Conservation (phyloP, 306 rosid genomes). For the Leucaena leucocephala region DNA sequence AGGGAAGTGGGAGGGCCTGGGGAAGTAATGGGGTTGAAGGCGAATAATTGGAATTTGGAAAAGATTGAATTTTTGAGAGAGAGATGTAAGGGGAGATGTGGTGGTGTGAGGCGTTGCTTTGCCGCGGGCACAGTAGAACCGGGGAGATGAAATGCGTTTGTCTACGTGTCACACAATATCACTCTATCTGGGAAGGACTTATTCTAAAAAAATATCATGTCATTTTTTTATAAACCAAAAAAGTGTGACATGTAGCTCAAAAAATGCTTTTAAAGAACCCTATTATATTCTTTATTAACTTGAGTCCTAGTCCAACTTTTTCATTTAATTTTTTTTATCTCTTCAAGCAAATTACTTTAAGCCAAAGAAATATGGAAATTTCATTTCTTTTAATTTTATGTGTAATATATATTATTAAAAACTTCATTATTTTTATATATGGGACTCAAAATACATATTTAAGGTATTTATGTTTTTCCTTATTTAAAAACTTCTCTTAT, state of each 20-base stretch:
- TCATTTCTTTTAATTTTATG: too few species aligned
- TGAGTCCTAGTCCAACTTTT: too few species aligned
- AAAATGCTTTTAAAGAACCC: too few species aligned
- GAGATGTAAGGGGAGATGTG: not conserved
- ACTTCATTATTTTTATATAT: not conserved
- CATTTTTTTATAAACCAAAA: too few species aligned
- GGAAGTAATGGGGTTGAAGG: not conserved
- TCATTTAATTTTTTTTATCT: too few species aligned
- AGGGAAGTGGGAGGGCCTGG: not conserved
- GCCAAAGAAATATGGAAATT: not conserved
- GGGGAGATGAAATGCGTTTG: conserved; percentile 4
- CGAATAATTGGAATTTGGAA: not conserved
- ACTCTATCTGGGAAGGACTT: not conserved
- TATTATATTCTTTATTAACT: too few species aligned
- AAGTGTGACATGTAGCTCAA: too few species aligned
- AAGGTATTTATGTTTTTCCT: too few species aligned
- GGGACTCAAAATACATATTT: not conserved
- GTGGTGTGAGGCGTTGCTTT: not conserved
- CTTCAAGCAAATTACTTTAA: not conserved
- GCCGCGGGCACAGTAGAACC: not conserved
- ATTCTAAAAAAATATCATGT: not conserved
- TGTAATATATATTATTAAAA: too few species aligned
- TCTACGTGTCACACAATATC: not conserved
- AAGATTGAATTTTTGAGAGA: not conserved
- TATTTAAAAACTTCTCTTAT: too few species aligned